Evolutionary conservation across 257 asterid genomes (phyloP), one percentile per base, ranked within the genome.

Genomic region (Nicotiana noctiflora): DNA sequence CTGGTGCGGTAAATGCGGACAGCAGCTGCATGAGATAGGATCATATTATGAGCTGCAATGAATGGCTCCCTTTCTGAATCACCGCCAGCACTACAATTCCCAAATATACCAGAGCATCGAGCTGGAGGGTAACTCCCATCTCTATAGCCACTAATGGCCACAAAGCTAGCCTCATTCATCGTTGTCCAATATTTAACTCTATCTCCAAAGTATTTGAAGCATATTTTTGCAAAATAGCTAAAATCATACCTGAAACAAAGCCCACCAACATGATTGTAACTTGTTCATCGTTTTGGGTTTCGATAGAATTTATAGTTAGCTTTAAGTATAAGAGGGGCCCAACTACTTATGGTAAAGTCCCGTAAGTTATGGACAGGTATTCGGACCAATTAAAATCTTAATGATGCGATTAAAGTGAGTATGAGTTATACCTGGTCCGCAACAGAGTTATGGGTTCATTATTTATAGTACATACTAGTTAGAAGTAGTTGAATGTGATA

Each of bases 11-110:
- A 90, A n/a, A 86, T 64, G 55, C 56, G 65, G 57, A 84, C 88
- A 29, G 91, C 92, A 51, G 90, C 85, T 4, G 90, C 92, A 84
- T 91, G 96, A 63, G 89, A 86, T 67, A 88, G 66, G 65, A 91
- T 90, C 85, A 89, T 88, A 77, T 91, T 89, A 79, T 91, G 96
- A n/a, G 96, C 94, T 8, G 89, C 96, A n/a, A n/a, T n/a, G n/a
- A n/a, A n/a, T n/a, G n/a, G n/a, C n/a, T n/a, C n/a, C n/a, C n/a
- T n/a, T n/a, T 86, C 88, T 11, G 94, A 89, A 87, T 90, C 81
- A 27, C 93, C 46, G 8, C 93, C 95, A 8, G 29, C 31, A 49
- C 74, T 86, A 77, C 95, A 91, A 82, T 88, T 89, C 32, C 92
- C 95, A 76, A 80, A 87, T 19, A 83, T 21, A 57, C 75, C 81